phyloP scores from a whole-genome alignment of 1,139 yeast genomes.

The Hanseniaspora uvarum region DNA sequence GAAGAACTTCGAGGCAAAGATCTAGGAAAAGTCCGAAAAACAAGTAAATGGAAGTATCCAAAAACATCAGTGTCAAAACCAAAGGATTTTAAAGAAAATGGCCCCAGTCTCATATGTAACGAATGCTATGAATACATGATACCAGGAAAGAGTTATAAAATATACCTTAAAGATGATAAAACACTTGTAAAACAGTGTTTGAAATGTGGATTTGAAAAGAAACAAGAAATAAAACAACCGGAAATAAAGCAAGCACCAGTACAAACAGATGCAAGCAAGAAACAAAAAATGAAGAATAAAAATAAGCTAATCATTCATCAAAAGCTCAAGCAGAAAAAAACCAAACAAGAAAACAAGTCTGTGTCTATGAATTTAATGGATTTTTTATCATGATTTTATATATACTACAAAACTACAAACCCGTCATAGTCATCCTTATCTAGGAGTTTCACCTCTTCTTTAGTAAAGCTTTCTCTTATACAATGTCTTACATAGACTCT shows the following conservation, averaged over 20 bases:
- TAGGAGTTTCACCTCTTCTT: background rate
- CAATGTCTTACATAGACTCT: slow-evolving; percentile 7
- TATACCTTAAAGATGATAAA: background rate
- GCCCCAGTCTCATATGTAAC: background rate
- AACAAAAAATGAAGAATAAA: slow-evolving; percentile 3
- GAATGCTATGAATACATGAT: slow-evolving; percentile 8
- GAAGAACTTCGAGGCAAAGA: slow-evolving; percentile 19
- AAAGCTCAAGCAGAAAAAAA: slow-evolving; percentile 6
- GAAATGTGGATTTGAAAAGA: slow-evolving; percentile 3
- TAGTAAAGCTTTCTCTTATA: slow-evolving; percentile 8
- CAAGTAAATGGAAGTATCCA: slow-evolving; percentile 15
- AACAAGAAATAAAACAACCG: background rate
- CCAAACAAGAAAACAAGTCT: background rate
- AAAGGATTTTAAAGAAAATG: background rate
- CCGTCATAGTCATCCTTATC: slow-evolving; percentile 11
- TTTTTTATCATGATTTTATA: slow-evolving; percentile 2
- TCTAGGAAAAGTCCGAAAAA: slow-evolving; percentile 1
- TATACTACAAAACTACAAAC: slow-evolving; percentile 6
- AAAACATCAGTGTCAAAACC: background rate
- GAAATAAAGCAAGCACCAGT: background rate
- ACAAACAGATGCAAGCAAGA: background rate
- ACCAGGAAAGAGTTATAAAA: slow-evolving; percentile 2
- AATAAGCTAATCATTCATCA: slow-evolving; percentile 8
- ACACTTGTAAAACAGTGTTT: background rate
- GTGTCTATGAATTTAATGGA: slow-evolving; percentile 12